Evolutionary conservation across 2,329 filamentous ascomycete species (phyloP).

Genomic region (Colletotrichum agaves): DNA sequence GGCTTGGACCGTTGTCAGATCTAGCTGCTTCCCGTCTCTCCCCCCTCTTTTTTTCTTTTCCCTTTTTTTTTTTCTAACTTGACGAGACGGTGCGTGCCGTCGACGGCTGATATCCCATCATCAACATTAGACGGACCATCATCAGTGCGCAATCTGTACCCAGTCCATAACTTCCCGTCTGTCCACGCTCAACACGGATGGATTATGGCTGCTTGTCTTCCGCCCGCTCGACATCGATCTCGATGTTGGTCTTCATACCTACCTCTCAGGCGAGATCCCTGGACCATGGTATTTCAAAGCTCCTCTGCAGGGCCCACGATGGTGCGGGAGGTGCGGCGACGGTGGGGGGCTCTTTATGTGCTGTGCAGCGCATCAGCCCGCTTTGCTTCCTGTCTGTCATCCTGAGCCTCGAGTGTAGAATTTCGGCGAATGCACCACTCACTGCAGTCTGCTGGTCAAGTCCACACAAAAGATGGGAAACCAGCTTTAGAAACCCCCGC

Average conservation of each 20-base stretch:
- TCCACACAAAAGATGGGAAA: constrained; percentile 3
- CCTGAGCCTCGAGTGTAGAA: not conserved
- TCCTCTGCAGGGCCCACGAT: constrained; percentile 20
- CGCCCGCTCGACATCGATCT: constrained; percentile 4
- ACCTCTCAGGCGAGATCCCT: not conserved
- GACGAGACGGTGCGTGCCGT: constrained; percentile 36
- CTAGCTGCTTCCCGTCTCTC: constrained; percentile 28
- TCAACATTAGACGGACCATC: constrained; percentile 22
- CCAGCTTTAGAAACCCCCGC: constrained; percentile 4
- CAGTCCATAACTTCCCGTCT: constrained; percentile 8
- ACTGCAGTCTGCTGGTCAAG: not conserved
- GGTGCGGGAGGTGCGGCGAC: constrained; percentile 21
- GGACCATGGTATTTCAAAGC: constrained; percentile 1
- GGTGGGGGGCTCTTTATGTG: constrained; percentile 4
- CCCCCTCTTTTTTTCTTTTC: too few relatives aligned
- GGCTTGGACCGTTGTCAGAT: constrained; percentile 28
- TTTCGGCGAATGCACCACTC: not conserved
- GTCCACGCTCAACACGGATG: constrained; percentile 10
- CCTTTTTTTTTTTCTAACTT: constrained; percentile 34
- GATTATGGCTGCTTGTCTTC: constrained; percentile 13
- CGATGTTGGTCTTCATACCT: not conserved
- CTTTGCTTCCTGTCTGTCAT: constrained; percentile 17
- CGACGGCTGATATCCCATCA: constrained; percentile 31
- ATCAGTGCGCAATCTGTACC: constrained; percentile 26
- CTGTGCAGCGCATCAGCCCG: constrained; percentile 6